Evolutionary conservation across 257 asterid species (phyloP), one percentile per base, ranked within the genome.

Genomic region (Parsonsia alboflavescens): DNA sequence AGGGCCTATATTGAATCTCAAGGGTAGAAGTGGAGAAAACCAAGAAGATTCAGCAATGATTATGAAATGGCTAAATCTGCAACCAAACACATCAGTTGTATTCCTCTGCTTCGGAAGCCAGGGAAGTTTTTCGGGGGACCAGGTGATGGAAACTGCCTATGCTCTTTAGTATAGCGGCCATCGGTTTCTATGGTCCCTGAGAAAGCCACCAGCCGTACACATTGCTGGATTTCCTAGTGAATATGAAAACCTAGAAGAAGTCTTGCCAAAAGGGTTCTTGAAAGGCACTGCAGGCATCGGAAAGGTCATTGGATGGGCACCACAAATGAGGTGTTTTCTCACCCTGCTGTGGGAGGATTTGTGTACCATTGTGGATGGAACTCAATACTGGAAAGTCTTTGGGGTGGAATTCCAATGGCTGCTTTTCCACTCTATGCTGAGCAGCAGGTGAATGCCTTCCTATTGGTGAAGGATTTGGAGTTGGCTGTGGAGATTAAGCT

Each of bases 351-450:
- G 33, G 85, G 84, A 6, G 85, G 87, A 5, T 83, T 83, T 49
- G 87, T 78, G 62, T 78, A 85, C 0, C 87, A 84, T 2, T 81
- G 87, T 45, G 85, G 87, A 5, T 70, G 73, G 73, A 70, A 70
- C 6, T 70, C 73, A 9, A 48, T 13, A 0, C 46, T 70, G n/a
- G 73, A 70, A 50, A 70, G 73, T n/a, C 8, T 70, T 16, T 70
- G 73, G 73, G 26, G 10, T 50, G 73, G 73, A 5, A 61, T 70
- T 10, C 73, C 73, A 16, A 49, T 15, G 46, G 73, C 73, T 13
- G 30, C 73, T 1, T 70, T 42, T 42, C 73, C 73, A n/a, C 36
- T 70, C 24, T 49, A 46, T 26, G 59, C 73, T 13, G 73, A 70
- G 7, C 73, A 70, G 19, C 73, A 70, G 46, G 15, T 8, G n/a